Evolutionary conservation across 345 rosid species (phyloP).

Genomic region (Geranium rotundifolium): DNA sequence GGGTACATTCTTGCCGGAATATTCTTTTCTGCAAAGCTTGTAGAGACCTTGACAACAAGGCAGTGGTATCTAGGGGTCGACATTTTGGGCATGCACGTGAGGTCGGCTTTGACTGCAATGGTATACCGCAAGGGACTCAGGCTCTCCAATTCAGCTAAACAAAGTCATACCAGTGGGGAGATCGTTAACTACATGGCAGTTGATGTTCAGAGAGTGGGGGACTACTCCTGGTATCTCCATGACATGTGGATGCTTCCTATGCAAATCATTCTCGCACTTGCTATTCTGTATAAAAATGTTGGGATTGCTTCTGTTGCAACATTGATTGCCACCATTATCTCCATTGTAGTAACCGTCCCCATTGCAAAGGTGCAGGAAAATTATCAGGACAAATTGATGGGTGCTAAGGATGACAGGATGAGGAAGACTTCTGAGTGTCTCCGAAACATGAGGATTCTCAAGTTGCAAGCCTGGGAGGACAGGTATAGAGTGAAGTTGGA

Average conservation of each 20-base stretch:
- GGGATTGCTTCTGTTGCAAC: slow-evolving; percentile 94
- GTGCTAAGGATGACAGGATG: slow-evolving; percentile 99
- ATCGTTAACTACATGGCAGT: slow-evolving; percentile 98
- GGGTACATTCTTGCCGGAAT: slow-evolving; percentile 93
- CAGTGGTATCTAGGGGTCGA: slow-evolving; percentile 99
- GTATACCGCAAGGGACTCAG: slow-evolving; percentile 85
- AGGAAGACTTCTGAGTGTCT: slow-evolving; percentile 96
- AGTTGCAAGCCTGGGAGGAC: slow-evolving; percentile 99
- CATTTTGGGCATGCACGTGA: slow-evolving; percentile 97
- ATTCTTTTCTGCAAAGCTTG: slow-evolving; percentile 83
- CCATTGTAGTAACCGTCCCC: slow-evolving; percentile 75
- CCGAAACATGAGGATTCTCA: slow-evolving; percentile 95
- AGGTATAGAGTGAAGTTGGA: slow-evolving; percentile 65
- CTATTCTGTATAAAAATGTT: slow-evolving; percentile 84
- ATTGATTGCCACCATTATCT: slow-evolving; percentile 73
- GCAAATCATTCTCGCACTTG: slow-evolving; percentile 95
- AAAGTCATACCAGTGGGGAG: slow-evolving; percentile 93
- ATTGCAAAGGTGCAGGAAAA: slow-evolving; percentile 88
- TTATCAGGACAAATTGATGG: slow-evolving; percentile 89
- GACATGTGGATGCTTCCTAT: slow-evolving; percentile 99
- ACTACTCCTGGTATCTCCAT: slow-evolving; percentile 96
- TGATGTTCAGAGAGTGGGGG: slow-evolving; percentile 96
- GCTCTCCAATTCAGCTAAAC: slow-evolving; percentile 83
- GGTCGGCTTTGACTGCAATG: slow-evolving; percentile 96
- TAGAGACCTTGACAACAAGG: slow-evolving; percentile 87